Base-by-base conservation (phyloP, 176 grass and related monocot genomes). In the Stipa capillata region DNA sequence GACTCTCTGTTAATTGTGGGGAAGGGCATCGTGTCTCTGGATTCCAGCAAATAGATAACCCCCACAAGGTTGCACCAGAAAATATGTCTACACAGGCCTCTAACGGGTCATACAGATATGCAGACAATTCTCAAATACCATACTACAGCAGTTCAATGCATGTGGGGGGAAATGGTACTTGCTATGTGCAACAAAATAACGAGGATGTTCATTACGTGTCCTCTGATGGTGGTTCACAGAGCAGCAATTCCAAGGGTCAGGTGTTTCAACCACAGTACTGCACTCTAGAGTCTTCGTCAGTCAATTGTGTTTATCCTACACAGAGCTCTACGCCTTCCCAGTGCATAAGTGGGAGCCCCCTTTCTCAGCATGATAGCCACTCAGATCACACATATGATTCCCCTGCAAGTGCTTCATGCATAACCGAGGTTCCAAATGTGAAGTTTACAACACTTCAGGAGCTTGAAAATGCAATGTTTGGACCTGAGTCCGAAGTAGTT, bases 281-380 rank as follows among this genome's bases (percentile, higher is more conserved):
- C 92, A 98, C 95, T 69, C 85, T 98, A 35, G 92, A 98, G 20
- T 98, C 95, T 0, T 97, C 94, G 58, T 70, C 76, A 6, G 65
- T 79, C 41, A 43, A 82, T 65, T 84, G 76, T 76, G 73, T 75
- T 65, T 92, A 90, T 90, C 64, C 83, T n/a, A 36, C 51, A 55
- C 77, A 85, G 35, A 87, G 89, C 59, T 94, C 85, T 66, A 76
- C 89, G 51, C 90, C 92, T 65, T 86, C 87, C 63, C 88, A 86
- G 27, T 86, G 69, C 78, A 56, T 7, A 61, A 91, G 78, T 78
- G 82, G 89, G 54, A 97, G 94, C 82, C 89, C 92, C 6, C 15
- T 86, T 51, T 94, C 88, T 70, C 84, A 89, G 74, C 84, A 94
- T 66, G 91, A 91, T 39, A 88, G 76, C 37, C 86, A 91, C 44